These are phyloP conservation scores for Prunus mira DNA, from an alignment of 306 rosid genomes.

Conservation along the genomic window DNA sequence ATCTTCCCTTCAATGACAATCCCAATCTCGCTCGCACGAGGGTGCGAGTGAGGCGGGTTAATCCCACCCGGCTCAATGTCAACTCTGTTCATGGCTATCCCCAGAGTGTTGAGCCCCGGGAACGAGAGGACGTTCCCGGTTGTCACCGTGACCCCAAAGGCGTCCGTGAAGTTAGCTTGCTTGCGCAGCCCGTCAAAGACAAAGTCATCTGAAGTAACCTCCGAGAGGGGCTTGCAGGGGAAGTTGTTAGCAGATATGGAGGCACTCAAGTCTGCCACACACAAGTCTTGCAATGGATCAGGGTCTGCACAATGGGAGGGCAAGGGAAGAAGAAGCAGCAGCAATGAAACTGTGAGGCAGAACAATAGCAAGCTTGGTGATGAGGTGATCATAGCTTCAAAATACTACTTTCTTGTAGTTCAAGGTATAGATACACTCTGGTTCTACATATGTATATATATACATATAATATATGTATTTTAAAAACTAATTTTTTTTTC, in stretches of 20 bases:
- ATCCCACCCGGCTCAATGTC: slow-evolving; percentile 22
- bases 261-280: slow-evolving; percentile 24
- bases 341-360: slow-evolving; percentile 15
- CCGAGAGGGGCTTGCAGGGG: neutral
- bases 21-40: slow-evolving; percentile 27
- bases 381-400: slow-evolving; percentile 4
- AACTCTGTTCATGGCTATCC: slow-evolving; percentile 24
- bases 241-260: neutral
- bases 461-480: too few species aligned
- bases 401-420: neutral
- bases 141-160: neutral
- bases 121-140: slow-evolving; percentile 26
- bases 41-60: slow-evolving; percentile 40
- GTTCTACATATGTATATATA: neutral
- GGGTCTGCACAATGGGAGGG: slow-evolving; percentile 35
- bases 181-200: slow-evolving; percentile 27
- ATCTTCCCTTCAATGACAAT: slow-evolving; percentile 29
- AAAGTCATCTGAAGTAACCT: slow-evolving; percentile 12
- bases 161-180: slow-evolving; percentile 29
- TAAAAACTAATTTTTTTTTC: too few species aligned
- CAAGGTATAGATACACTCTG: neutral
- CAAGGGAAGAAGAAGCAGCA: slow-evolving; percentile 11
- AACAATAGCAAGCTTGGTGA: slow-evolving; percentile 8
- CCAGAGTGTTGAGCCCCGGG: slow-evolving; percentile 32
- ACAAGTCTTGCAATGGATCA: slow-evolving; percentile 42